Evolutionary conservation across 192 early-diverging fungal genomes (phyloP), one percentile per base, ranked within the genome.

Genomic region (Martensiomyces pterosporus): DNA sequence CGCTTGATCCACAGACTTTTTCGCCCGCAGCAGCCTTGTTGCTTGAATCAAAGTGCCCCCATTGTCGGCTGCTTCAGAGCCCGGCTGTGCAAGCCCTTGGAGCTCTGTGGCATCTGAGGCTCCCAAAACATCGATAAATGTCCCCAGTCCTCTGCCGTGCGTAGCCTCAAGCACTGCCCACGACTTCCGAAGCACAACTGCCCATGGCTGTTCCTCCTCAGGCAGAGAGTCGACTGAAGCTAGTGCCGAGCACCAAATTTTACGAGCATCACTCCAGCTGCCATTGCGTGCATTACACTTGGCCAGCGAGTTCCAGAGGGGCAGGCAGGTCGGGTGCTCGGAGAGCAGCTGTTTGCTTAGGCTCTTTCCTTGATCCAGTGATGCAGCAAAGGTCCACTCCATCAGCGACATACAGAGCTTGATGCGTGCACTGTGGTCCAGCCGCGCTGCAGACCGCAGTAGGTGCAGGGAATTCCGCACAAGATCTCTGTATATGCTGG

Each of bases 231-330:
- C 12, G 8, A 26, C 49, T 12, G 21, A 32, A 3, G 39, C 24
- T 9, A 61, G 10, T 6, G 60, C 47, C 2, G 13, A 24, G 14
- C 59, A 23, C 66, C 66, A 69, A 21, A 69, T 49, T 9, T n/a
- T 32, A 1, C 66, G 58, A 1, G 66, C 66, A 18, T 57, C 41
- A 14, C 35, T 38, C 66, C 66, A 69, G 19, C 21, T 7, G 10
- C 58, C 59, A 2, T 19, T 22, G 0, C 59, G 49, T 4, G 55
- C 66, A 39, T 60, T 54, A 50, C 57, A 53, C 36, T 69, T 69
- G 25, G 66, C 66, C n/a, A 57, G 46, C 0, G 49, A 25, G 39
- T 69, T 62, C 59, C 58, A 62, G 26, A 69, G 37, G 3, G 54
- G 43, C 42, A 69, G 22, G 32, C 55, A 47, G 3, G 45, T 37